A percentile compares a stretch with the other conserved stretches of the same genome.
phyloP scores from a whole-genome alignment of 441 rosid genomes.

The Metrosideros polymorpha region DNA sequence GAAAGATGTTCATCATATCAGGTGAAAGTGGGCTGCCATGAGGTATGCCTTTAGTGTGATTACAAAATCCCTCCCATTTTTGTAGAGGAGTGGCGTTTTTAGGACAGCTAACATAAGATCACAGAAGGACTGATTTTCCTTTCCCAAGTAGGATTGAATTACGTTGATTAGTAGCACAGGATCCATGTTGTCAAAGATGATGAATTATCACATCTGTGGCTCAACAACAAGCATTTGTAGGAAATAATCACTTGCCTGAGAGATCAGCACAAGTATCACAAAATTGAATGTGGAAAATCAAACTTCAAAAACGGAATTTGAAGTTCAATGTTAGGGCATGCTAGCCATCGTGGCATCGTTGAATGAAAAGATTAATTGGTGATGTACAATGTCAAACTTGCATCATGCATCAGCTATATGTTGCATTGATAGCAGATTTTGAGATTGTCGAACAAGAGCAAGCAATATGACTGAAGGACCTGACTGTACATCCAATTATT shows the following conservation, averaged over 20 bases:
- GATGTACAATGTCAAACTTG: not conserved
- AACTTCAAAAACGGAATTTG: not conserved
- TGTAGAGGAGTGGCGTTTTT: not conserved
- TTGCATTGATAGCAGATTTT: not conserved
- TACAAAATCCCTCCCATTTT: not conserved
- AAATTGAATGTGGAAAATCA: not conserved
- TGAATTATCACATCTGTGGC: not conserved
- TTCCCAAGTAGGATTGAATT: not conserved
- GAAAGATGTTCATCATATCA: not conserved
- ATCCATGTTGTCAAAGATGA: not conserved
- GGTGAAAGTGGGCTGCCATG: not conserved
- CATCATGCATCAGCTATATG: not conserved
- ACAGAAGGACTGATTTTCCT: not conserved
- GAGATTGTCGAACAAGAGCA: not conserved
- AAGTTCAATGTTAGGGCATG: not conserved
- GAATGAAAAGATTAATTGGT: not conserved
- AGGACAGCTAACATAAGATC: not conserved
- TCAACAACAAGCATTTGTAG: not conserved
- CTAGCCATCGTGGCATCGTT: not conserved
- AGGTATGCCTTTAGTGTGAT: not conserved
- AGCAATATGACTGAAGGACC: not conserved
- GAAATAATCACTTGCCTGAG: not conserved
- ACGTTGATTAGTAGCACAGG: not conserved
- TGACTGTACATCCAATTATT: not conserved
- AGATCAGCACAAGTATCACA: not conserved